These are phyloP conservation scores for Paraphaeosphaeria minitans DNA, from an alignment of 2,329 filamentous ascomycete genomes.

Conservation along the genomic window DNA sequence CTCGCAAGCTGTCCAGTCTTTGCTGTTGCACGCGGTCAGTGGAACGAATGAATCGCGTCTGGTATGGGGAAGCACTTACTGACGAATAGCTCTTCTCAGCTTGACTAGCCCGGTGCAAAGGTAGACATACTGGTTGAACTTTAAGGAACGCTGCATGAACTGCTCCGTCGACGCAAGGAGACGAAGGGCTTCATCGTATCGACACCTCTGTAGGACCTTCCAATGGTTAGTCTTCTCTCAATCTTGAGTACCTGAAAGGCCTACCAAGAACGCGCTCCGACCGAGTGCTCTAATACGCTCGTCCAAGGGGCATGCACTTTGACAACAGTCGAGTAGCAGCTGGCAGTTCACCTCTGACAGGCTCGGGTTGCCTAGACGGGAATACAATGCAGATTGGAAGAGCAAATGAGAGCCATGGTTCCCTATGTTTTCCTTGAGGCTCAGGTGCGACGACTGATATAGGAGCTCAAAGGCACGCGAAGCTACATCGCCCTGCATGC, in stretches of 20 bases:
- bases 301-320: slow-evolving; percentile 68
- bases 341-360: slow-evolving; percentile 69
- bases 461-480: slow-evolving; percentile 74
- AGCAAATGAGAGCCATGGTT: slow-evolving; percentile 77
- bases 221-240: background rate
- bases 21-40: slow-evolving; percentile 43
- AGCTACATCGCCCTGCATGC: slow-evolving; percentile 59
- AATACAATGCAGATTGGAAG: slow-evolving; percentile 74
- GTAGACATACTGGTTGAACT: slow-evolving; percentile 74
- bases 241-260: background rate
- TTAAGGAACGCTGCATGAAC: slow-evolving; percentile 72
- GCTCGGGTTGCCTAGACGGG: slow-evolving; percentile 68
- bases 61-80: slow-evolving; percentile 33
- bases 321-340: slow-evolving; percentile 76
- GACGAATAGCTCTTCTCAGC: slow-evolving; percentile 65
- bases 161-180: slow-evolving; percentile 65
- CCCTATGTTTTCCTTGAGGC: slow-evolving; percentile 75
- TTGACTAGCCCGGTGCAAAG: slow-evolving; percentile 71
- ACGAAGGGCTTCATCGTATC: slow-evolving; percentile 70
- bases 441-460: slow-evolving; percentile 80
- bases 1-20: slow-evolving; percentile 62
- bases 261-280: slow-evolving; percentile 67
- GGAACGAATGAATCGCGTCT: background rate
- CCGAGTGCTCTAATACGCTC: slow-evolving; percentile 78
- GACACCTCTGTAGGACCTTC: slow-evolving; percentile 66